Evolutionary conservation across 2,329 filamentous ascomycete species (phyloP).

Genomic region (Sphaerulina vaccinii): DNA sequence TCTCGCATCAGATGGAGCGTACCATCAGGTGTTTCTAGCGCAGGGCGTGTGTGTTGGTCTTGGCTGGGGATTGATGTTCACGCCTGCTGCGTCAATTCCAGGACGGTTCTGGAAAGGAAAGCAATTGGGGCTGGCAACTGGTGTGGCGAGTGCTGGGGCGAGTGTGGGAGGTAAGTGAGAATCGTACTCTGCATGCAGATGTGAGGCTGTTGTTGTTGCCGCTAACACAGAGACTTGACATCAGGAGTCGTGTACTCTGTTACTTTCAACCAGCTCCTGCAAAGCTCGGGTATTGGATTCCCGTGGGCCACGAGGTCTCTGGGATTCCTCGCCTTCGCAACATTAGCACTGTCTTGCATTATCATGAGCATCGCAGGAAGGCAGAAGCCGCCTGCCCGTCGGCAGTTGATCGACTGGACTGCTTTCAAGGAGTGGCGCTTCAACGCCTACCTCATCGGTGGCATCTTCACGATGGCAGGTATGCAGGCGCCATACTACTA

Average conservation of each 20-base stretch:
- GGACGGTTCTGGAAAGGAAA: constrained; percentile 10
- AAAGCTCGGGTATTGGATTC: constrained; percentile 50
- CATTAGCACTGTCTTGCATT: not conserved
- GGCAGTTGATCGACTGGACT: not conserved
- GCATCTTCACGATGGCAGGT: constrained; percentile 3
- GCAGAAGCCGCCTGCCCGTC: not conserved
- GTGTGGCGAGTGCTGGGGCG: constrained; percentile 8
- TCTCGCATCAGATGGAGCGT: constrained; percentile 1
- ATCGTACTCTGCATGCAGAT: not conserved
- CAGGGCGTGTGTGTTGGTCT: constrained; percentile 7
- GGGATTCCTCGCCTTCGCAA: constrained; percentile 44
- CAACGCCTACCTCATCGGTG: not conserved
- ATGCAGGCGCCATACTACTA: constrained; percentile 7
- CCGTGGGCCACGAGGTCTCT: constrained; percentile 53
- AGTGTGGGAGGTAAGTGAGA: constrained; percentile 2
- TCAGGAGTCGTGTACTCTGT: constrained; percentile 6
- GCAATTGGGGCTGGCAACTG: not conserved
- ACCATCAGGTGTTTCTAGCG: constrained; percentile 13
- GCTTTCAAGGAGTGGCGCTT: not conserved
- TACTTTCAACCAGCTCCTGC: constrained; percentile 3
- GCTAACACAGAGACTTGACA: not conserved
- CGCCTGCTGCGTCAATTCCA: constrained; percentile 8
- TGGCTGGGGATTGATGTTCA: constrained; percentile 12
- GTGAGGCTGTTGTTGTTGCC: not conserved
- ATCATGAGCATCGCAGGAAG: not conserved